phyloP scores from a whole-genome alignment of 441 rosid genomes.

The Rhodomyrtus psidioides region DNA sequence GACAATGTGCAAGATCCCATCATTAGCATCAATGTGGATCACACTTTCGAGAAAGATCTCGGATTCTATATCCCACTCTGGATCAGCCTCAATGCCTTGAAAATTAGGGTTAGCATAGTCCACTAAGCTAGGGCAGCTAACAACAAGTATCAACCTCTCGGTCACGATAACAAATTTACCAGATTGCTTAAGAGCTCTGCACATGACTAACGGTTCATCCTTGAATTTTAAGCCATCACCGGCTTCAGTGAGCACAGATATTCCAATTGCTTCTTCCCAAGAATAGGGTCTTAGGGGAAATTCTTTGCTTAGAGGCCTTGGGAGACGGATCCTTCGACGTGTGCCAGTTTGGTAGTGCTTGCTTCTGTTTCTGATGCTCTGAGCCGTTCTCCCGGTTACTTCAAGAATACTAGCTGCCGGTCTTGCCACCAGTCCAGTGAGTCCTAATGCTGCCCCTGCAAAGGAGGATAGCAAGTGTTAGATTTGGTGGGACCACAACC shows the following conservation, averaged over 20 bases:
- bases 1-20: slow-evolving; percentile 61
- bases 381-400: slow-evolving; percentile 95
- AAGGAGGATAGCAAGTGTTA: slow-evolving; percentile 5
- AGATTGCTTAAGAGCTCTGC: slow-evolving; percentile 66
- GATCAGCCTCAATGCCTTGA: slow-evolving; percentile 60
- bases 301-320: slow-evolving; percentile 79
- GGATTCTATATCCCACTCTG: slow-evolving; percentile 65
- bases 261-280: slow-evolving; percentile 91
- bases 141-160: slow-evolving; percentile 45
- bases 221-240: slow-evolving; percentile 51
- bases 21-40: slow-evolving; percentile 58
- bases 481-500: too few species aligned
- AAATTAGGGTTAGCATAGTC: slow-evolving; percentile 61
- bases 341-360: slow-evolving; percentile 51
- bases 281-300: slow-evolving; percentile 83
- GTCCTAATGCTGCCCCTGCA: slow-evolving; percentile 82
- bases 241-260: slow-evolving; percentile 56
- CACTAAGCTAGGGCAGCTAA: slow-evolving; percentile 63
- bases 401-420: slow-evolving; percentile 98
- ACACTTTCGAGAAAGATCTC: slow-evolving; percentile 72
- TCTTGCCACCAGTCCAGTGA: slow-evolving; percentile 92
- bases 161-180: slow-evolving; percentile 68
- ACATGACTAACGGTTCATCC: slow-evolving; percentile 55
- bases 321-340: slow-evolving; percentile 62
- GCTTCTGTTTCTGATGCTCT: slow-evolving; percentile 91